Conservation (phyloP, 768 basidiomycete genomes). For the Hysterangium stoloniferum region DNA sequence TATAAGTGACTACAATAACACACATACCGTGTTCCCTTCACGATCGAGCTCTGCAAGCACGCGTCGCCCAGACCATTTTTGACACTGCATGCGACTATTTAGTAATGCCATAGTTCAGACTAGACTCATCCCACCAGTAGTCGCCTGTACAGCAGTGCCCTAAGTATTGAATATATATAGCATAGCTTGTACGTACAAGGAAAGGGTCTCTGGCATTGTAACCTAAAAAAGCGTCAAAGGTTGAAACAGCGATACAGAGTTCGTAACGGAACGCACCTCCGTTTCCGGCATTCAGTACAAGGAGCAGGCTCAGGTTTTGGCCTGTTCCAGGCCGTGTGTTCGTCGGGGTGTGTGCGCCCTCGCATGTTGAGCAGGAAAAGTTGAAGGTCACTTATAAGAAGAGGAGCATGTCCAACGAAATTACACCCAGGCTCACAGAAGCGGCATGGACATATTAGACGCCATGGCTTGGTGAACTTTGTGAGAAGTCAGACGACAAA, state of each 20-base stretch:
- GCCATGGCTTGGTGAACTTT: too few species aligned
- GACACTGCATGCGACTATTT: neutral
- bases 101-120: neutral
- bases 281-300: conserved; percentile 10
- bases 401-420: too few species aligned
- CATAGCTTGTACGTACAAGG: conserved; percentile 4
- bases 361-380: too few species aligned
- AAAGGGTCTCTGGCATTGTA: conserved; percentile 5
- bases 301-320: neutral
- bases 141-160: neutral
- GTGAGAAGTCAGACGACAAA: too few species aligned
- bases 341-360: neutral
- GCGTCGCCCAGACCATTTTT: conserved; percentile 4
- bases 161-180: too few species aligned
- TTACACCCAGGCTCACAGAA: too few species aligned
- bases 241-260: neutral
- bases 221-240: neutral
- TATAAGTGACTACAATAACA: neutral
- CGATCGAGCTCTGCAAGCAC: conserved; percentile 8
- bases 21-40: conserved; percentile 9
- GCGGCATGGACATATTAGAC: too few species aligned
- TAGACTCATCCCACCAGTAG: conserved; percentile 2
- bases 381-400: too few species aligned
- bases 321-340: conserved; percentile 2
- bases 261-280: conserved; percentile 3